Conservation (phyloP, 2,329 filamentous ascomycete genomes). For the Gaeumannomyces tritici region DNA sequence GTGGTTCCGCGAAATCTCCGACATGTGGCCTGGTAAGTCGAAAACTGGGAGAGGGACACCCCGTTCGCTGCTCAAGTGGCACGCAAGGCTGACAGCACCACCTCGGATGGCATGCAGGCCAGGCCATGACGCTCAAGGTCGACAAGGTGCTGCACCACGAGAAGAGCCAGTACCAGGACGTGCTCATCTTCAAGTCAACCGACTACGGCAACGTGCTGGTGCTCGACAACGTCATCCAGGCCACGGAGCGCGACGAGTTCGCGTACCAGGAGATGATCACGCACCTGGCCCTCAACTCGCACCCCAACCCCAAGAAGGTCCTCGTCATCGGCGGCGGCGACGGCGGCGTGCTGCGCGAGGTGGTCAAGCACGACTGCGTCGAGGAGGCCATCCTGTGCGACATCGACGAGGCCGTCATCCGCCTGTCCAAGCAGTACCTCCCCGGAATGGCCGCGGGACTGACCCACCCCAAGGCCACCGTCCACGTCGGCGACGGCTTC, state of each 20-base stretch:
- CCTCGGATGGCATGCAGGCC: conserved; percentile 40
- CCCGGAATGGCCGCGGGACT: conserved; percentile 90
- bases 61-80: not conserved
- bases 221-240: conserved; percentile 98
- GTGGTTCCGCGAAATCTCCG: conserved; percentile 98
- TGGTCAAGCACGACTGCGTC: conserved; percentile 97
- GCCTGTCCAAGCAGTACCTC: conserved; percentile 96
- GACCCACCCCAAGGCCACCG: conserved; percentile 85
- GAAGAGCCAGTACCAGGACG: conserved; percentile 98
- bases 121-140: conserved; percentile 97
- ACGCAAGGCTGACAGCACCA: not conserved
- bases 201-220: conserved; percentile 94
- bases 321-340: conserved; percentile 97
- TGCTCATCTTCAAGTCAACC: conserved; percentile 96
- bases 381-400: conserved; percentile 96
- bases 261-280: conserved; percentile 99
- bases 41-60: conserved; percentile 4
- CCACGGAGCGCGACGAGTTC: conserved; percentile 98
- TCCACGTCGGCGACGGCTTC: conserved; percentile 94
- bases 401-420: conserved; percentile 98
- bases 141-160: conserved; percentile 98
- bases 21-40: conserved; percentile 81
- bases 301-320: conserved; percentile 97
- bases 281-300: conserved; percentile 95
- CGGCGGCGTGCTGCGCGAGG: conserved; percentile 92